Evolutionary conservation across 1,284 basidiomycete genomes (phyloP).

Genomic region (Tranzscheliella williamsii): DNA sequence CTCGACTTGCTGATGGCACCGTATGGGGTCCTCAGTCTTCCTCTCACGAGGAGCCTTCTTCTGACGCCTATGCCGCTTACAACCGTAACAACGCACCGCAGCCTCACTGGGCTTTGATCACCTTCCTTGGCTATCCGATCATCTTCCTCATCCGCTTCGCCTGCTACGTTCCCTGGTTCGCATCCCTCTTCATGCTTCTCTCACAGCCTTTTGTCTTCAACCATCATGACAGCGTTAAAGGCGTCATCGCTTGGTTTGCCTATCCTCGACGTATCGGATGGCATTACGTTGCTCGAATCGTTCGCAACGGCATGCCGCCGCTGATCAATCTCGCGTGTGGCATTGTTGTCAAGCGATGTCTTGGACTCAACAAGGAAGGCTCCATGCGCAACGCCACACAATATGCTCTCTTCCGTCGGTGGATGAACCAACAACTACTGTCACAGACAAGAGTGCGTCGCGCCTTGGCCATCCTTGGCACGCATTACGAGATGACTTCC

Average conservation of each 20-base stretch:
- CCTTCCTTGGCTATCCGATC: constrained; percentile 55
- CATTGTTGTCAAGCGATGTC: constrained; percentile 54
- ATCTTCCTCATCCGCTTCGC: constrained; percentile 47
- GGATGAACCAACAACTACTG: constrained; percentile 56
- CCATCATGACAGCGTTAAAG: constrained; percentile 58
- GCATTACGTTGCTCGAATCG: constrained; percentile 59
- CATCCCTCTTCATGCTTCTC: constrained; percentile 59
- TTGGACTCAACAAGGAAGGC: constrained; percentile 59
- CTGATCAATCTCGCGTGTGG: constrained; percentile 57
- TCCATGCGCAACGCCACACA: constrained; percentile 61
- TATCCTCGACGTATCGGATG: constrained; percentile 59
- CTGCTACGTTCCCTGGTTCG: constrained; percentile 60
- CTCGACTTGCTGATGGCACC: constrained; percentile 58
- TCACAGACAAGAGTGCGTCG: constrained; percentile 54
- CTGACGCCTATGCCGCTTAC: constrained; percentile 59
- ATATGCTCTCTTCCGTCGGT: constrained; percentile 58
- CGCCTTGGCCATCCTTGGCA: constrained; percentile 56
- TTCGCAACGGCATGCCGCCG: constrained; percentile 58
- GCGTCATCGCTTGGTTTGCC: constrained; percentile 60
- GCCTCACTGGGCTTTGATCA: constrained; percentile 52
- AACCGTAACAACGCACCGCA: constrained; percentile 53
- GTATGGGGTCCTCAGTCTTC: constrained; percentile 60
- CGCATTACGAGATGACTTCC: constrained; percentile 61
- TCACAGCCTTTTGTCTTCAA: constrained; percentile 58
- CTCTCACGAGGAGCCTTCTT: constrained; percentile 58